phyloP scores from a whole-genome alignment of 2,329 filamentous ascomycete species.

The Bipolaris gigantea region DNA sequence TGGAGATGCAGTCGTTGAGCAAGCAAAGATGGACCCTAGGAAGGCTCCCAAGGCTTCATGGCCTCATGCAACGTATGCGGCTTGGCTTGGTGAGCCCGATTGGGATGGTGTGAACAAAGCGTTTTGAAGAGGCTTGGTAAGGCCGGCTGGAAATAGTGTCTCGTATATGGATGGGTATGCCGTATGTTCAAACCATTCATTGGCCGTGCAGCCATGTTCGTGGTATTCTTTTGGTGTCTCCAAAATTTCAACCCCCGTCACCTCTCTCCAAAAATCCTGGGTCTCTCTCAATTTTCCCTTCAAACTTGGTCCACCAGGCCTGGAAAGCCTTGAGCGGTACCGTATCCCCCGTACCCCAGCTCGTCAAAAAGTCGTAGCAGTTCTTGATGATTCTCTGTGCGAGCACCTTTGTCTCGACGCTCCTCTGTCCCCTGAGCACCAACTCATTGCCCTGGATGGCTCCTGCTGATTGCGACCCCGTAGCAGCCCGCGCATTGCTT shows the following conservation, averaged over 20 bases:
- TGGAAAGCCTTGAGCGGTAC: constrained; percentile 94
- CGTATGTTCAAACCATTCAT: not conserved
- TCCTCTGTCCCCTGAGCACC: constrained; percentile 42
- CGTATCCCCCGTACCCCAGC: constrained; percentile 79
- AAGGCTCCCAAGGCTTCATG: constrained; percentile 48
- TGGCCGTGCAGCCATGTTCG: not conserved
- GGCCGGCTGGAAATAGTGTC: not conserved
- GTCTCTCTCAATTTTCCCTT: constrained; percentile 80
- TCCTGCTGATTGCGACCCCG: constrained; percentile 28
- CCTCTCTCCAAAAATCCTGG: constrained; percentile 83
- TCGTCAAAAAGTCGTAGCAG: constrained; percentile 93
- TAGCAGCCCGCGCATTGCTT: constrained; percentile 52
- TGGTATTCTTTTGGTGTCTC: not conserved
- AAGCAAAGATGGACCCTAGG: constrained; percentile 40
- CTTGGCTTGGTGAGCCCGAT: constrained; percentile 31
- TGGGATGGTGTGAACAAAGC: constrained; percentile 38
- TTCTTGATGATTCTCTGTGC: constrained; percentile 95
- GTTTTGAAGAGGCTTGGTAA: constrained; percentile 20
- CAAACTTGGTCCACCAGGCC: constrained; percentile 98
- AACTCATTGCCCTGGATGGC: constrained; percentile 35
- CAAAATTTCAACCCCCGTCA: constrained; percentile 48
- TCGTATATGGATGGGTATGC: not conserved
- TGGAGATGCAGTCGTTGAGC: constrained; percentile 48
- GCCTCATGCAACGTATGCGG: constrained; percentile 37
- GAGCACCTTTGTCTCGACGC: constrained; percentile 71